Evolutionary conservation across 768 basidiomycete genomes (phyloP), one percentile per base, ranked within the genome.

Genomic region (Mycena maculata): DNA sequence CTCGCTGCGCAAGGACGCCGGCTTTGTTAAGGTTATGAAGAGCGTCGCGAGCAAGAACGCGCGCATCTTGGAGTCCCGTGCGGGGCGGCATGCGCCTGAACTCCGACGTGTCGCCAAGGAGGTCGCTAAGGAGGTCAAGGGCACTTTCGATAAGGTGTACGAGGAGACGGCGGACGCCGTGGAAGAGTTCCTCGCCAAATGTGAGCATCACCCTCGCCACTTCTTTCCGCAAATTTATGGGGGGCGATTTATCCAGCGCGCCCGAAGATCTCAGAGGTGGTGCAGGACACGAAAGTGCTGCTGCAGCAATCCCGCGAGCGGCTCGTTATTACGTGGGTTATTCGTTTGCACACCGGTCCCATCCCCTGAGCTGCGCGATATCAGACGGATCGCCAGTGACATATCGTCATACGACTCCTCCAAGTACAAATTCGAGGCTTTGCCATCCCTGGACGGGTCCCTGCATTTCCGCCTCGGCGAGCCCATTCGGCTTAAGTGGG

Each of bases 11-110:
- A 95, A 96, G 79, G 97, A 99, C 64, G 97, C 96, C 1, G 98
- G 98, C 56, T 93, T 99, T 69, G 94, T 97, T 72, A 98, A 98
- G 82, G 96, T 98, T n/a, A 91, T 99, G 78, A 96, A 96, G 80
- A 93, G 86, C 65, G 94, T 96, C 12, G 96, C 96, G 4, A 90
- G 86, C 74, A 91, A 90, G 81, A 94, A 95, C 67, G 93, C 90
- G 0, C 86, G 87, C 30, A 84, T 92, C 9, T 76, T 97, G 27
- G 93, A 94, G 73, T 87, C 86, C 12, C 86, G 88, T 31, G 93
- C 93, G 13, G 91, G 88, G n/a, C 87, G 85, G 53, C 93, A 96
- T 78, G 93, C 88, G 9, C 93, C 93, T 1, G 92, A 94, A 73
- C 86, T 98, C 65, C 86, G 87, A 77, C 85, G 93, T 30, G 89